Evolutionary conservation across 768 basidiomycete genomes (phyloP), one percentile per base, ranked within the genome.

Genomic region (Lactifluus pinguis): DNA sequence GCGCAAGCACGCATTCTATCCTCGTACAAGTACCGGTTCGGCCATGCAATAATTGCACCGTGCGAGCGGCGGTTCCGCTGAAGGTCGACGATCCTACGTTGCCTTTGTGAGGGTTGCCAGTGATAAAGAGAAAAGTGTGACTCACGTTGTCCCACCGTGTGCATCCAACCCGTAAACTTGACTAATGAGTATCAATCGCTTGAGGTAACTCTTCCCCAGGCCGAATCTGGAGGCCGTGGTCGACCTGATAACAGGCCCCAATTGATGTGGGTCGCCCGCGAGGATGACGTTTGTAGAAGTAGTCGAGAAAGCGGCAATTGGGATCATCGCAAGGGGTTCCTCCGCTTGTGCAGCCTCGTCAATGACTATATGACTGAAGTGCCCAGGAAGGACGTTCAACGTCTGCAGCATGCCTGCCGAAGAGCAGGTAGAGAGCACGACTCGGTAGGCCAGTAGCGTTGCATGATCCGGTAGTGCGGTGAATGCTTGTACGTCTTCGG

Each of bases 331-430:
- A 62, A 59, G 80, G 0, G 84, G 83, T 66, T 86, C 84, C 44
- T 77, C 78, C 0, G 78, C 84, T 64, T 86, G 83, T 0, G 83
- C 84, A 5, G 83, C 84, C 60, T 86, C 84, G 64, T 86, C 84
- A 44, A 84, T 72, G 63, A 86, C 82, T 14, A 86, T 80, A 62
- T 85, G 80, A 1, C 70, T 78, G 64, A 80, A 86, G 66, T 83
- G 81, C 0, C 84, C 84, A 9, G 76, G 69, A 38, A 70, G 68
- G 19, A 84, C 47, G 0, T 82, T 81, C 10, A 84, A 65, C 5
- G 74, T 74, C 30, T 77, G 74, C 2, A 79, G 76, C 1, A 81
- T 72, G 6, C 75, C 75, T 1, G 76, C 83, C 0, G 81, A 79
- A 7, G 82, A 63, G 68, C 84, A 85, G 0, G 84, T 86, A 2